Percentiles rank a stretch among this genome's conserved stretches.
Conservation (phyloP, 192 early-diverging fungal genomes). For the Entomortierella parvispora region DNA sequence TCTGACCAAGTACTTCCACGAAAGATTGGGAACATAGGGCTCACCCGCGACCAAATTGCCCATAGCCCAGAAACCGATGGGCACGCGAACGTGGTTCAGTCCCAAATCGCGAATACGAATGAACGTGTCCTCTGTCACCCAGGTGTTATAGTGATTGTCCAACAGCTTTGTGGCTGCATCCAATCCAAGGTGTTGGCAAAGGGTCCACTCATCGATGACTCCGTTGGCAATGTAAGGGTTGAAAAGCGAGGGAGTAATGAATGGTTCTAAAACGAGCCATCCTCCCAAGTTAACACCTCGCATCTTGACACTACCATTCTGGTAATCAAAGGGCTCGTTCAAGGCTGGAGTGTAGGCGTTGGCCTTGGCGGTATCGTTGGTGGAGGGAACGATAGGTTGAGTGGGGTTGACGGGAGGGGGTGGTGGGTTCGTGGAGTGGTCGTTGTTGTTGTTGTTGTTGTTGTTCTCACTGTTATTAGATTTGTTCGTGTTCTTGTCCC, state of each 20-base stretch:
- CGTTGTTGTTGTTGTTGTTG: background rate
- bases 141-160: conserved; percentile 66
- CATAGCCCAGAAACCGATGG: conserved; percentile 78
- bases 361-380: conserved; percentile 28
- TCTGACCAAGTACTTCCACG: conserved; percentile 64
- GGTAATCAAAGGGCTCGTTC: conserved; percentile 54
- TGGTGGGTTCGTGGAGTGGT: background rate
- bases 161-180: conserved; percentile 59
- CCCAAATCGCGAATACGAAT: conserved; percentile 60
- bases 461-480: background rate
- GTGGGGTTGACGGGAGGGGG: conserved; percentile 2
- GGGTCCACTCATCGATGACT: conserved; percentile 72
- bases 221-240: conserved; percentile 36
- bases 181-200: conserved; percentile 67
- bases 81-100: conserved; percentile 77
- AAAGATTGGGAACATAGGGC: conserved; percentile 69
- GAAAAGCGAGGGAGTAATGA: conserved; percentile 63
- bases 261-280: conserved; percentile 73
- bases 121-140: conserved; percentile 70
- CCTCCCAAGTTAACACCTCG: conserved; percentile 80
- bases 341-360: conserved; percentile 57
- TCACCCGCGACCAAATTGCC: conserved; percentile 53
- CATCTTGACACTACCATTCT: conserved; percentile 47
- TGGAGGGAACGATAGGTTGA: conserved; percentile 14
- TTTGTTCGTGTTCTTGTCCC: conserved; percentile 24